Base-by-base conservation (phyloP, 2,329 filamentous ascomycete species). In the Penicillium palitans region DNA sequence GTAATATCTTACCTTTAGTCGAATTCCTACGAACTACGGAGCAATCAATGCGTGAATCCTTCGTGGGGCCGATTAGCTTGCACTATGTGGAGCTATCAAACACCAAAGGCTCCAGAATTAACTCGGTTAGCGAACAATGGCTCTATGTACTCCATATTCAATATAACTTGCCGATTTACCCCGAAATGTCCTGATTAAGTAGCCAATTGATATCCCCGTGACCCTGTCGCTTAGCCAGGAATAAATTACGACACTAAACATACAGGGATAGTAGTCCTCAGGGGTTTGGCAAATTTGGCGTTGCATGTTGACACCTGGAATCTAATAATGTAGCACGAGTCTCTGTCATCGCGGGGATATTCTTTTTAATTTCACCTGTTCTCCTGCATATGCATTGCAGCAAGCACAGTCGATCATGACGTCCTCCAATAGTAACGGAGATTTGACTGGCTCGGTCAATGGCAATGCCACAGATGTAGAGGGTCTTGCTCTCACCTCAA, bases 401-500 rank as follows among this genome's bases (percentile, higher is more conserved):
- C 42, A 33, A 24, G 8, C n/a, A 3, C 15, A 52, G 37, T 52
- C 13, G 3, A 42, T 27, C 37, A 52, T 52, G 49, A n/a, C 49
- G 8, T 21, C 6, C 25, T 17, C 31, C 15, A 49, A 49, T 10
- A 9, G 35, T 39, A 39, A 39, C 3, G 31, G 19, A 37, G 10
- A 17, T 10, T 25, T 10, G 31, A 37, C n/a, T 24, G 21, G 13
- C 15, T 25, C 46, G 4, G 31, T 6, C 31, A 37, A 37, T 6
- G 19, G 17, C 17, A 21, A 52, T 12, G 9, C 8, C 3, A 19
- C n/a, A 3, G 9, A 52, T 17, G 25, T 52, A 52, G 49, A 52
- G 6, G 24, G n/a, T 27, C 49, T 52, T 29, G 37, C 49, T 52
- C 49, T 52, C n/a, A 41, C n/a, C 25, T 42, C 49, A 24, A 52